Evolutionary conservation across 768 basidiomycete genomes (phyloP).

Genomic region (Termitomyces sp.): DNA sequence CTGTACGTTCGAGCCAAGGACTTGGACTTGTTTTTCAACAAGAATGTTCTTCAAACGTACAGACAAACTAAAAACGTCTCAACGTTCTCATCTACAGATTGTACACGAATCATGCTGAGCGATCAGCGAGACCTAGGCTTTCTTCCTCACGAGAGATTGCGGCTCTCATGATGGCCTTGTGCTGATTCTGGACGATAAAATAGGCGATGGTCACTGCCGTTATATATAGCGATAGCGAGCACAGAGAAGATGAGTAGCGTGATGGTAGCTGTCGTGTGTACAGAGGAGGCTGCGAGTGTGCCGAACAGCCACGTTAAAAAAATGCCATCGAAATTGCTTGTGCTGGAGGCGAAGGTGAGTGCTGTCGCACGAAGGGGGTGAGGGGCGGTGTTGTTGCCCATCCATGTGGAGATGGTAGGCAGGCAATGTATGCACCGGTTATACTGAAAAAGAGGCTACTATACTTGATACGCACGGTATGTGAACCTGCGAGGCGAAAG

Average conservation of each 20-base stretch:
- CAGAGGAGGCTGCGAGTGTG: conserved; percentile 39
- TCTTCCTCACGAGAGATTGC: conserved; percentile 28
- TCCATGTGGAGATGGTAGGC: conserved; percentile 52
- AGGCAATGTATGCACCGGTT: conserved; percentile 44
- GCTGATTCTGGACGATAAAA: conserved; percentile 36
- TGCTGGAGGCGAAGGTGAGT: conserved; percentile 50
- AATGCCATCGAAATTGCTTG: conserved; percentile 56
- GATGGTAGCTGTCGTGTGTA: conserved; percentile 43
- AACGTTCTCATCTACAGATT: conserved; percentile 22
- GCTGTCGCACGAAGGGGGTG: conserved; percentile 51
- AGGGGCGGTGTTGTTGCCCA: conserved; percentile 56
- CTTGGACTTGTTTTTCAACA: no score
- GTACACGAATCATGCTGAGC: conserved; percentile 50
- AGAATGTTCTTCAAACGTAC: no score
- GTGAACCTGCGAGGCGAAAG: conserved; percentile 23
- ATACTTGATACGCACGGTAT: conserved; percentile 37
- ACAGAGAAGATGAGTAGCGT: conserved; percentile 33
- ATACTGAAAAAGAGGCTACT: conserved; percentile 51
- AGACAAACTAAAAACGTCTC: no score
- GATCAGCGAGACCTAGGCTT: conserved; percentile 37
- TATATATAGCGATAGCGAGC: conserved; percentile 28
- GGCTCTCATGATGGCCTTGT: conserved; percentile 33
- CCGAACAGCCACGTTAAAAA: conserved; percentile 58
- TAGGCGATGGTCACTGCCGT: conserved; percentile 32
- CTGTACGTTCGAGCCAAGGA: no score